Evolutionary conservation across 179 eudicot species (phyloP), one percentile per base, ranked within the genome.

Genomic region (Kewa caespitosa): DNA sequence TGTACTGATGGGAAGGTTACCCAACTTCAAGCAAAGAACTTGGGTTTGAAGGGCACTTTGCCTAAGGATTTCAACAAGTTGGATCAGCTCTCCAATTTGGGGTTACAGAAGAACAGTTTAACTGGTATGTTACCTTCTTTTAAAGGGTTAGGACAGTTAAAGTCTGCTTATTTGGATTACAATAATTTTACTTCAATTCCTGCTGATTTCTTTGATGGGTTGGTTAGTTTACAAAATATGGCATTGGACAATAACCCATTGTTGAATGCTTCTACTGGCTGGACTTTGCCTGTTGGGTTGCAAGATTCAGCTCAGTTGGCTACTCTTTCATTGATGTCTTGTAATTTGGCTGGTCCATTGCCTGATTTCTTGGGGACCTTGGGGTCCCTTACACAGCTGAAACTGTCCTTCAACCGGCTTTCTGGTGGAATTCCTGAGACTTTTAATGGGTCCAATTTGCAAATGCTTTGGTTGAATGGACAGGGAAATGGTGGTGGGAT

Each of bases 191-290:
- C 87, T 73, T 67, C 85, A 39, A 92, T 94, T 80, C 94, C 97
- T 22, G 81, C 75, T 34, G 92, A 94, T 87, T 94, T 92, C 84
- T 92, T 94, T 68, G 83, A 84, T 79, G 97, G 97, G 59, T 87
- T 94, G 48, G 85, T 25, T 79, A 86, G 74, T 86, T 88, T 94
- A 38, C 83, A 89, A 79, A 85, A 77, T 18, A 68, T 94, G 84
- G 98, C 97, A 34, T 75, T 94, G 36, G 98, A 94, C 80, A 14
- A 64, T 46, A 94, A 85, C 73, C 90, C 92, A 23, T 30, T 36
- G 11, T 84, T 94, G 52, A 94, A 94, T 81, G 87, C 81, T 48
- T 85, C 81, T 6, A 67, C 75, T 70, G 98, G 98, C 4, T 94
- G 97, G 98, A 78, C 89, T 41, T 59, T 94, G 38, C 96, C 97